Evolutionary conservation across 2,329 filamentous ascomycete genomes (phyloP), one percentile per base, ranked within the genome.

Genomic region (Verticillium dahliae): DNA sequence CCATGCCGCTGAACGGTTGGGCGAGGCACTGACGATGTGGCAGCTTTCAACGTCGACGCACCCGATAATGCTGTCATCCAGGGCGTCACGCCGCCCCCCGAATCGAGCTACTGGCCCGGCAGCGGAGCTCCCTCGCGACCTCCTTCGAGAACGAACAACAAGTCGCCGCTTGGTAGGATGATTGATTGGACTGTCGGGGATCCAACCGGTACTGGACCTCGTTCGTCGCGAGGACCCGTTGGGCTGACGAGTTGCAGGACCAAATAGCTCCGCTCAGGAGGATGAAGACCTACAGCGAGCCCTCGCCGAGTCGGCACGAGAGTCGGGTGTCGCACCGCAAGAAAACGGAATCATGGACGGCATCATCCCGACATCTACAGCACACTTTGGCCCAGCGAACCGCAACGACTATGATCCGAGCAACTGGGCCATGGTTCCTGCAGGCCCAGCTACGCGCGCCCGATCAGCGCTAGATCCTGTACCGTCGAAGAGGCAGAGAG

Each of bases 351-450:
- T 85, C 6, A 76, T 76, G 39, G 75, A 77, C 52, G 67, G 70
- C 31, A 75, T 75, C 15, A 22, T 27, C 39, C 69, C 73, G 1
- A 70, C 73, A 52, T 65, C 45, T 22, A 52, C 74, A n/a, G 77
- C 79, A 4, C 69, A 81, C 56, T 88, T 89, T 72, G 85, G 85
- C 1, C 86, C 85, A 0, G 85, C 86, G 4, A 86, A 80, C 55
- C 76, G 85, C 39, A 68, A 73, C 1, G 75, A 82, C 41, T 88
- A 88, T 65, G 81, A 86, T 45, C 69, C 76, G 33, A 75, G 76
- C 56, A 76, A 81, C 65, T 89, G 86, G 86, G 83, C 81, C 11
- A 81, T 89, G 81, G 80, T 88, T 1, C 78, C 77, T 0, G 70
- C 75, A 6, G 71, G 61, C 63, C 68, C 65, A 56, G 69, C 66